These are phyloP conservation scores for Talaromyces nanjingensis DNA, from an alignment of 495 filamentous ascomycete species.

Conservation along the genomic window DNA sequence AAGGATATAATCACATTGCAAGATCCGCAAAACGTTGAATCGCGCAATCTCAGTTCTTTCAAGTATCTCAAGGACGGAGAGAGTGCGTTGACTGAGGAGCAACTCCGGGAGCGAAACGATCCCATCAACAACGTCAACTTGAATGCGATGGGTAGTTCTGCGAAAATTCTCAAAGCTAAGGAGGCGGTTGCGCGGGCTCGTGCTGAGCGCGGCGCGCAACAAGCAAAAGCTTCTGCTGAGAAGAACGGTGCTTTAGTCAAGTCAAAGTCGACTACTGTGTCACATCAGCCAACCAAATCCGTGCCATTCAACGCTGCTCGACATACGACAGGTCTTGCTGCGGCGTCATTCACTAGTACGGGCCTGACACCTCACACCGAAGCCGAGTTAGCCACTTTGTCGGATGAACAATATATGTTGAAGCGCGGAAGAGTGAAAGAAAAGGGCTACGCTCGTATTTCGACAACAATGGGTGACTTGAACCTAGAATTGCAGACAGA, in stretches of 20 bases:
- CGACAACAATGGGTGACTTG: constrained; percentile 72
- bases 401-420: constrained; percentile 94
- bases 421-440: constrained; percentile 78
- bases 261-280: constrained; percentile 17
- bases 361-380: constrained; percentile 88
- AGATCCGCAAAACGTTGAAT: constrained; percentile 86
- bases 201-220: constrained; percentile 42
- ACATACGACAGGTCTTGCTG: constrained; percentile 87
- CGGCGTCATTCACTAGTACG: constrained; percentile 91
- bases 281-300: constrained; percentile 28
- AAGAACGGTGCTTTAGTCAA: constrained; percentile 27
- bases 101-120: constrained; percentile 50
- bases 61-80: constrained; percentile 83
- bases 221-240: constrained; percentile 16
- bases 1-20: constrained; percentile 95
- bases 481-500: constrained; percentile 90
- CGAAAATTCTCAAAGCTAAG: constrained; percentile 87
- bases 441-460: constrained; percentile 85
- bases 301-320: constrained; percentile 76
- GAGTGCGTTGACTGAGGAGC: constrained; percentile 56
- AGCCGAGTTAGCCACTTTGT: constrained; percentile 73
- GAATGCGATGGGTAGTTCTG: constrained; percentile 68
- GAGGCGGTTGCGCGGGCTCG: constrained; percentile 82
- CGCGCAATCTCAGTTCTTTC: constrained; percentile 79
- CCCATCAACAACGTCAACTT: constrained; percentile 61